Percentiles rank a stretch among this genome's conserved stretches.
phyloP scores from a whole-genome alignment of 768 basidiomycete genomes.

The Tephrocybe rancida region DNA sequence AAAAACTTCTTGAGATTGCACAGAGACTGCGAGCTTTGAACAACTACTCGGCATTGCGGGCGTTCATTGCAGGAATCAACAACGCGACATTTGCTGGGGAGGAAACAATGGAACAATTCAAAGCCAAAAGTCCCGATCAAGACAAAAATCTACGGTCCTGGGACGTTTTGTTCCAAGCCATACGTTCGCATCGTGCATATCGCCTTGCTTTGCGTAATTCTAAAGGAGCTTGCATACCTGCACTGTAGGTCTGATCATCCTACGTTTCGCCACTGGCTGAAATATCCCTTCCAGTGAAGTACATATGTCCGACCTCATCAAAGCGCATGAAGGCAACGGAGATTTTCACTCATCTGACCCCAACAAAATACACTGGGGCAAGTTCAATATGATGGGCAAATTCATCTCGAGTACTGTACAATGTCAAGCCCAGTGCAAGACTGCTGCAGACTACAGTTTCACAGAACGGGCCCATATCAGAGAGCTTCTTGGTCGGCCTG shows the following conservation, averaged over 20 bases:
- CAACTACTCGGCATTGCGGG: slow-evolving; percentile 92
- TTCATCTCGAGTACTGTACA: slow-evolving; percentile 79
- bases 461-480: slow-evolving; percentile 55
- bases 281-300: slow-evolving; percentile 66
- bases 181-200: slow-evolving; percentile 88
- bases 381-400: slow-evolving; percentile 90
- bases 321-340: slow-evolving; percentile 82
- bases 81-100: slow-evolving; percentile 78
- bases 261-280: neutral
- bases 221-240: slow-evolving; percentile 86
- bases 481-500: slow-evolving; percentile 54
- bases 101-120: slow-evolving; percentile 76
- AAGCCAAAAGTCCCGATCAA: slow-evolving; percentile 61
- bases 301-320: slow-evolving; percentile 87
- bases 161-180: slow-evolving; percentile 82
- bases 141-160: slow-evolving; percentile 82
- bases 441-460: slow-evolving; percentile 61
- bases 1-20: slow-evolving; percentile 87
- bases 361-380: slow-evolving; percentile 89
- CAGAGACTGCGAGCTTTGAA: slow-evolving; percentile 78
- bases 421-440: slow-evolving; percentile 77
- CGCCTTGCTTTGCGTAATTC: slow-evolving; percentile 85
- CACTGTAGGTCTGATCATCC: slow-evolving; percentile 52
- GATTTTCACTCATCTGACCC: slow-evolving; percentile 70
- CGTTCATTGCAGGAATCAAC: slow-evolving; percentile 93